Conservation (phyloP, 352 stramenopile genomes). For the Blastocystis sp. region DNA sequence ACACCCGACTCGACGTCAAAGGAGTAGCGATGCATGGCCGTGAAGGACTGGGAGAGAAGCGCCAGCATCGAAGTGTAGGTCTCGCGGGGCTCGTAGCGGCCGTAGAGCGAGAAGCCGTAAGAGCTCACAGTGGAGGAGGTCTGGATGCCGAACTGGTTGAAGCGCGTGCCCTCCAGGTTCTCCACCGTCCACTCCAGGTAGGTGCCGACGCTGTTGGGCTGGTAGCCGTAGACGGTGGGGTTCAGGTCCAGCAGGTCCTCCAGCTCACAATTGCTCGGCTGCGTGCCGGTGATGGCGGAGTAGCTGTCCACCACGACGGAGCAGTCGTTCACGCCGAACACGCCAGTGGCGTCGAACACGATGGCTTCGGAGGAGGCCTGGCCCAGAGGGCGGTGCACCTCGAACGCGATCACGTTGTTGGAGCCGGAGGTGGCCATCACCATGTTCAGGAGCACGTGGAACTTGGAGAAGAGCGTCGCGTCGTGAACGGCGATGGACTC, state of each 20-base stretch:
- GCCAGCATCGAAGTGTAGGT: neutral
- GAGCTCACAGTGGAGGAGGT: no score
- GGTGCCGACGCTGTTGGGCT: neutral
- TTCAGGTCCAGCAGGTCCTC: conserved; percentile 11
- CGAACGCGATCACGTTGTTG: no score
- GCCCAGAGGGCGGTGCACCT: neutral
- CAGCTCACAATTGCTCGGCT: neutral
- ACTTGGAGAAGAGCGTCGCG: no score
- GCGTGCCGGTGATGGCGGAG: neutral
- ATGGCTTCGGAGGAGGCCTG: neutral
- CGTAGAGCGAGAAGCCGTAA: neutral
- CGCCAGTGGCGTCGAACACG: conserved; percentile 31
- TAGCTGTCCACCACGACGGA: conserved; percentile 22
- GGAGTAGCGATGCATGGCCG: neutral
- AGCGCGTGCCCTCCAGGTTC: no score
- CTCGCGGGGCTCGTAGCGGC: neutral
- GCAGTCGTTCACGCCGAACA: conserved; percentile 42
- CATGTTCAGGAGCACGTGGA: no score
- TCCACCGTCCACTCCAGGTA: neutral
- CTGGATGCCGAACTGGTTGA: no score
- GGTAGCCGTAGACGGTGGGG: neutral
- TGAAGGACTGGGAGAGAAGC: neutral
- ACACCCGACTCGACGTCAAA: neutral
- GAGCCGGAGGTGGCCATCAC: no score
- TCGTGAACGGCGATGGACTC: no score